Conservation (phyloP, 495 filamentous ascomycete species). For the Letharia lupina region DNA sequence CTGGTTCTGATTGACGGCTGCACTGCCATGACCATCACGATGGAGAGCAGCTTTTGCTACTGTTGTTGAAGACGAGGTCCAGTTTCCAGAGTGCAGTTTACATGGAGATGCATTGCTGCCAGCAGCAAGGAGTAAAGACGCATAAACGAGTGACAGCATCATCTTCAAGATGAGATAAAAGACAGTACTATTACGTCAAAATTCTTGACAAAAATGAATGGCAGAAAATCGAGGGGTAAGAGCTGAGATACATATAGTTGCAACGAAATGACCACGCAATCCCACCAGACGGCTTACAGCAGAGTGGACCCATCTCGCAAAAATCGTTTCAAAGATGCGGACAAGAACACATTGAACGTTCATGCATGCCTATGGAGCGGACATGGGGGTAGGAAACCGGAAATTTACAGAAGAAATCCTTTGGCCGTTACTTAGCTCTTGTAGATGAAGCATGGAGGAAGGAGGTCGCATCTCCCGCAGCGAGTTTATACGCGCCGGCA, state of each 20-base stretch:
- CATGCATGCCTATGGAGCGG: neutral
- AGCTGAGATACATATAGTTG: conserved; percentile 5
- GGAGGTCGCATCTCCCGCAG: neutral
- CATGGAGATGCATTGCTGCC: conserved; percentile 19
- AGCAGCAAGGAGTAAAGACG: conserved; percentile 10
- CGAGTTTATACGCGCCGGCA: neutral
- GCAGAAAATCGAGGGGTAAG: neutral
- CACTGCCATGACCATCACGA: neutral
- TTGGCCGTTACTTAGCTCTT: neutral
- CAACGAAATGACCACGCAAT: neutral
- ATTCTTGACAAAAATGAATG: neutral
- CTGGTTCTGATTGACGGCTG: neutral
- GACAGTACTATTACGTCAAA: conserved; percentile 1
- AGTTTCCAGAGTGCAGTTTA: neutral
- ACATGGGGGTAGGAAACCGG: neutral
- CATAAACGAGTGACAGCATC: conserved; percentile 14
- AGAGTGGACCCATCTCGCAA: neutral
- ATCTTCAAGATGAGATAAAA: conserved; percentile 8
- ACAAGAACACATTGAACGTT: neutral
- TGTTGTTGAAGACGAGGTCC: neutral
- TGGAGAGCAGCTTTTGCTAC: neutral
- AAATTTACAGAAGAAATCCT: neutral
- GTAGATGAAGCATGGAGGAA: neutral
- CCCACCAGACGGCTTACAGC: neutral
- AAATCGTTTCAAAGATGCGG: conserved; percentile 1